A percentile compares a stretch with the other conserved stretches of the same genome.
phyloP scores from a whole-genome alignment of 2,329 filamentous ascomycete species.

The Exophiala alcalophila region DNA sequence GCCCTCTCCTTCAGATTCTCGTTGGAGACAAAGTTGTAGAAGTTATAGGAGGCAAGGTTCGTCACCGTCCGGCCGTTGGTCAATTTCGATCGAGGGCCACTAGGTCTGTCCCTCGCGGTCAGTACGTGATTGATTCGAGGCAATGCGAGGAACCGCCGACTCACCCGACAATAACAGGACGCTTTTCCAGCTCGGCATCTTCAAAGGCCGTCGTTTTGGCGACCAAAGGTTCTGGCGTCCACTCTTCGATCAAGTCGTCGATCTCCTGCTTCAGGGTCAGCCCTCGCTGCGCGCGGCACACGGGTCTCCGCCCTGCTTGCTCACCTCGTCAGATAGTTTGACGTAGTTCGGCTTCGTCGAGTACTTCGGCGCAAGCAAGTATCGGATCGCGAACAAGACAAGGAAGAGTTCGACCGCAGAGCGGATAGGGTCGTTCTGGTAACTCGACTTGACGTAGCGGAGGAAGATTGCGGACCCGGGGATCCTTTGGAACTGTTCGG shows the following conservation, averaged over 20 bases:
- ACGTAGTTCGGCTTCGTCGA: conserved; percentile 90
- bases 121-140: no score
- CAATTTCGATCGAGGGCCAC: conserved; percentile 85
- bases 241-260: conserved; percentile 93
- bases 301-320: conserved; percentile 16
- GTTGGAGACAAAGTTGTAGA: conserved; percentile 94
- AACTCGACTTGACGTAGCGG: conserved; percentile 93
- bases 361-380: conserved; percentile 87
- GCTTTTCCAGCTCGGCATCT: conserved; percentile 75
- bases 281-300: background rate
- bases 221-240: conserved; percentile 91
- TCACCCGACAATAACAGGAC: conserved; percentile 85
- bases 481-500: conserved; percentile 76
- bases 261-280: conserved; percentile 63
- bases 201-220: conserved; percentile 70
- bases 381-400: conserved; percentile 92
- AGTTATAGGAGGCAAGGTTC: conserved; percentile 94
- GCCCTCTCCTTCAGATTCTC: conserved; percentile 93
- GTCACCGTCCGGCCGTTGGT: conserved; percentile 83
- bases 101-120: conserved; percentile 57
- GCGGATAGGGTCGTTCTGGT: conserved; percentile 93
- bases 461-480: conserved; percentile 92
- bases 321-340: conserved; percentile 75
- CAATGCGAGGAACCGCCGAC: conserved; percentile 29
- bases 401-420: conserved; percentile 90